phyloP scores from a whole-genome alignment of 345 rosid species.

The Mallotus nudiflorus region DNA sequence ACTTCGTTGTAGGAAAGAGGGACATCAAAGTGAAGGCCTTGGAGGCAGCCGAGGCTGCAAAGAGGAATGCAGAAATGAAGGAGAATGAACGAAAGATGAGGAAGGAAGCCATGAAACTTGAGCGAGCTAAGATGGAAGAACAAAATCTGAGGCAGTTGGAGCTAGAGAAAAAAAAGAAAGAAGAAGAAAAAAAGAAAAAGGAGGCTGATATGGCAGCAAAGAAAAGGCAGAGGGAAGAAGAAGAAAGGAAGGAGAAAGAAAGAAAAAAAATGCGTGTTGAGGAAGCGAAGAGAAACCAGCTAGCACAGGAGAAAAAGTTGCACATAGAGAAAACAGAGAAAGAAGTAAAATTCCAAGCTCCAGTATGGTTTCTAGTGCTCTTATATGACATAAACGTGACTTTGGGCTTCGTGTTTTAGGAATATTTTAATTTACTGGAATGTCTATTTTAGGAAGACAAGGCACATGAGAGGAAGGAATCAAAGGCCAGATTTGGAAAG shows the following conservation, averaged over 20 bases:
- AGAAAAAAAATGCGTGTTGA: slow-evolving; percentile 66
- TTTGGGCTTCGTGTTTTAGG: neutral
- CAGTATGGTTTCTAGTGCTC: slow-evolving; percentile 33
- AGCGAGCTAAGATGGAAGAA: slow-evolving; percentile 74
- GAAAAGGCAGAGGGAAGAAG: slow-evolving; percentile 73
- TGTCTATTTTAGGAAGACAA: slow-evolving; percentile 42
- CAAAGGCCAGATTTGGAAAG: slow-evolving; percentile 28
- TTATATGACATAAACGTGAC: neutral
- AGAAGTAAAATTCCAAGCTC: slow-evolving; percentile 41
- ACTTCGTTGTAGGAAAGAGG: slow-evolving; percentile 64
- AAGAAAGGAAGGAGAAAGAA: slow-evolving; percentile 68
- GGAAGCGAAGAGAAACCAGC: slow-evolving; percentile 56
- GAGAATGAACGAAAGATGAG: slow-evolving; percentile 80
- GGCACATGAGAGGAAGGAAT: slow-evolving; percentile 32
- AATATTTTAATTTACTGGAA: slow-evolving; percentile 12
- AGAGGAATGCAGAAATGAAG: slow-evolving; percentile 75
- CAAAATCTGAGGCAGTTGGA: slow-evolving; percentile 64
- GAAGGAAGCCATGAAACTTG: slow-evolving; percentile 78
- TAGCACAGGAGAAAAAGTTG: slow-evolving; percentile 48
- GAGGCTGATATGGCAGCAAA: slow-evolving; percentile 70
- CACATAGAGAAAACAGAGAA: slow-evolving; percentile 48
- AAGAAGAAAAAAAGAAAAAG: slow-evolving; percentile 72
- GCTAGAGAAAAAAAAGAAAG: slow-evolving; percentile 71
- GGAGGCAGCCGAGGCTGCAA: slow-evolving; percentile 87
- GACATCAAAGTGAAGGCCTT: slow-evolving; percentile 87